A percentile compares a stretch with the other conserved stretches of the same genome.
phyloP scores from a whole-genome alignment of 78 protist species.

The Cyanophora paradoxa region DNA sequence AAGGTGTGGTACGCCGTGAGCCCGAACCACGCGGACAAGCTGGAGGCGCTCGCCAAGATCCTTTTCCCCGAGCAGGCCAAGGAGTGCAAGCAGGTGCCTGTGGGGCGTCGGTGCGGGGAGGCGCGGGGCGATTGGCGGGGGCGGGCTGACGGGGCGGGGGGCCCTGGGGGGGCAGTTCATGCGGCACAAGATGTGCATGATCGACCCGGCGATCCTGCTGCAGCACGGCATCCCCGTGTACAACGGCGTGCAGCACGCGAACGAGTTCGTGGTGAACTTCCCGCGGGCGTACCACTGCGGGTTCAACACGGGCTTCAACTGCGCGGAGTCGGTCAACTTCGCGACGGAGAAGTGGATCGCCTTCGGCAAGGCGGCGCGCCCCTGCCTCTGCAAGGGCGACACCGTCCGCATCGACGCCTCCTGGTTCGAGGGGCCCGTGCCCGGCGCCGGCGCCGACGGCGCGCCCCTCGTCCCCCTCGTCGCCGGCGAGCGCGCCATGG shows the following conservation, averaged over 20 bases:
- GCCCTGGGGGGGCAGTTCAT: background rate
- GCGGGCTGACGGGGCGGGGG: background rate
- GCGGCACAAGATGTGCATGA: background rate
- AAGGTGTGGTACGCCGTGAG: slow-evolving; percentile 70
- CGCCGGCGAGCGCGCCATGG: too few relatives aligned
- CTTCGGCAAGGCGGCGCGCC: background rate
- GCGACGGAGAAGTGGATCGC: background rate
- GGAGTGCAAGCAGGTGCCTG: too few relatives aligned
- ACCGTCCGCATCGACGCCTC: background rate
- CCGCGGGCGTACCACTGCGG: slow-evolving; percentile 78
- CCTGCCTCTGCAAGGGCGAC: background rate
- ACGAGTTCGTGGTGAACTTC: slow-evolving; percentile 81
- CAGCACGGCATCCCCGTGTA: background rate
- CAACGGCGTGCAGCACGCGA: slow-evolving; percentile 59
- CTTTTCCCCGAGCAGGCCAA: background rate
- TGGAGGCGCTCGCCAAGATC: background rate
- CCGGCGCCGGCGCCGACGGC: too few relatives aligned
- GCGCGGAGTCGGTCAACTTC: slow-evolving; percentile 1
- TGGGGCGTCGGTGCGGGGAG: background rate
- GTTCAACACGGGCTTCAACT: background rate
- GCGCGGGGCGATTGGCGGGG: background rate
- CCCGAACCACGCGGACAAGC: background rate
- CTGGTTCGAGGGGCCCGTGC: too few relatives aligned
- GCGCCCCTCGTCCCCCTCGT: too few relatives aligned
- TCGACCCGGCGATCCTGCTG: background rate